Base-by-base conservation (phyloP, 2,329 filamentous ascomycete species). In the Aspergillus sp. region DNA sequence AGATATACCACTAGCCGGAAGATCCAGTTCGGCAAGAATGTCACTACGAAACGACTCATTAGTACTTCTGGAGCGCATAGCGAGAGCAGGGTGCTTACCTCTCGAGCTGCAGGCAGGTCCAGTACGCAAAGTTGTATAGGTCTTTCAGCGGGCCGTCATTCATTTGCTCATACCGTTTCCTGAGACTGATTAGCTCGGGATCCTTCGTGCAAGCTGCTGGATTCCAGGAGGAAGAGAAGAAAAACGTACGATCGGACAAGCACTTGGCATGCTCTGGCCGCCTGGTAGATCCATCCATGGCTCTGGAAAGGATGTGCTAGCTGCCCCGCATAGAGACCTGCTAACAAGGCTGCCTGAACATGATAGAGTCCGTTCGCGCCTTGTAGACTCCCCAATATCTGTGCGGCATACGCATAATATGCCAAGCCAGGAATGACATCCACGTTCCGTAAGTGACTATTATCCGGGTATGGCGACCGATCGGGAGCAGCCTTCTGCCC, bases 21-120 rank as follows among this genome's bases (percentile, higher is more conserved):
- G 78, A 60, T 86, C 84, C 61, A 98, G 82, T 76, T 99, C 95
- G 3, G 95, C 95, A 50, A 97, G 84, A 49, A 98, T 91, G 74
- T 98, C 94, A 75, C 92, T 92, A 59, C 6, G 23, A 25, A 3
- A 25, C 36, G 5, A 30, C 11, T 11, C 5, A 42, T 54, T 30
- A 54, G 32, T 21, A 36, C 54, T 36, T 44, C n/a, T 25, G 44
- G 39, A 44, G 17, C 15, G 21, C 13, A n/a, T 8, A 58, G n/a
- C 38, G 21, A 47, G 17, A 54, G n/a, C 21, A 48, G 5, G n/a
- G 30, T 19, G 44, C 76, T 66, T 75, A 91, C 89, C 89, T 96
- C 76, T 98, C 94, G 10, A 98, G 82, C 71, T 98, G 94, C 64
- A 97, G 80, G 72, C 91, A 96, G 7, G 93, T 95, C 94, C 94